phyloP scores from a whole-genome alignment of 2,329 filamentous ascomycete species.

The Cercospora sp. region DNA sequence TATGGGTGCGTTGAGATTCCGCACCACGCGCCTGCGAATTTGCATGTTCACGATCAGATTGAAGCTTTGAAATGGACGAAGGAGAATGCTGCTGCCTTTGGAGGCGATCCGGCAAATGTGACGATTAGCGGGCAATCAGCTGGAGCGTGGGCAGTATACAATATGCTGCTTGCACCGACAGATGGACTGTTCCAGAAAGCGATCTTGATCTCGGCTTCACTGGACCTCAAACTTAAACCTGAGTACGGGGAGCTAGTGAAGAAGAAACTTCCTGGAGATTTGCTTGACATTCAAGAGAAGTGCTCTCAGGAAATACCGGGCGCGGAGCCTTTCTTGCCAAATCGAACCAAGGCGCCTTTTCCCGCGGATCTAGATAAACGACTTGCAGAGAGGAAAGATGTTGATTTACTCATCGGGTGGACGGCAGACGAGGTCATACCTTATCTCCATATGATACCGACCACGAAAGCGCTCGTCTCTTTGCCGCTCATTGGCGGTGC shows the following conservation, averaged over 20 bases:
- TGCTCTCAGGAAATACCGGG: slow-evolving; percentile 1
- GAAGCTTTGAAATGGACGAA: slow-evolving; percentile 6
- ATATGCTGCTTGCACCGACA: slow-evolving; percentile 1
- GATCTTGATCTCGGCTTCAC: slow-evolving; percentile 2
- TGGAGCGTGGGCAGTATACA: slow-evolving; percentile 2
- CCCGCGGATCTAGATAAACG: background rate
- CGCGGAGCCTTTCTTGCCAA: background rate
- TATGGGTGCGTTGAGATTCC: slow-evolving; percentile 2
- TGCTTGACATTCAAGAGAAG: background rate
- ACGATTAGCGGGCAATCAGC: slow-evolving; percentile 7
- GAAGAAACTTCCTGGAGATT: background rate
- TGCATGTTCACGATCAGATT: slow-evolving; percentile 4
- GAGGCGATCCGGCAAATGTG: slow-evolving; percentile 5
- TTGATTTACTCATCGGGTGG: background rate
- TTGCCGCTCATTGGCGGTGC: slow-evolving; percentile 1
- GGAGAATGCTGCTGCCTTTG: slow-evolving; percentile 6
- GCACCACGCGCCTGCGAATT: background rate
- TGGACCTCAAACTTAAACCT: slow-evolving; percentile 1
- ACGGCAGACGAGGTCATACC: background rate
- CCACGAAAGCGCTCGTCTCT: background rate
- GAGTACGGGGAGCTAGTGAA: background rate
- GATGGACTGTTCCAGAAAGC: slow-evolving; percentile 5
- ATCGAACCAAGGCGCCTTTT: background rate
- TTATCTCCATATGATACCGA: background rate
- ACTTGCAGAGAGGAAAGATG: background rate